These are phyloP conservation scores for Spathaspora gorwiae DNA, from an alignment of 805 yeast genomes.

Conservation along the genomic window DNA sequence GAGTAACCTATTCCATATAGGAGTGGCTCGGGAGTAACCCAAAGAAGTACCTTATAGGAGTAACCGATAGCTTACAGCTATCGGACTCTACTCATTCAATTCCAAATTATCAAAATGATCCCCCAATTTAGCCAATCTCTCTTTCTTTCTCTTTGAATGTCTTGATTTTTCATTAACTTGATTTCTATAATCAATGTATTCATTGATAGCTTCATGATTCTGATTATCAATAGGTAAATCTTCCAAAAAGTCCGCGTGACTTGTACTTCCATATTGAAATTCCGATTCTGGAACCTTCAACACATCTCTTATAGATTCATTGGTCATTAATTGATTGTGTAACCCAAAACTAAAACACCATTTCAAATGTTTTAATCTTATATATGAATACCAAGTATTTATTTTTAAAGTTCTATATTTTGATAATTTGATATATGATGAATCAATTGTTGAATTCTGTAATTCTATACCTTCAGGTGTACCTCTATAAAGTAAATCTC, in stretches of 20 bases:
- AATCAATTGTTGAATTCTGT: slow-evolving; percentile 23
- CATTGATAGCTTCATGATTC: slow-evolving; percentile 5
- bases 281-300: slow-evolving; percentile 30
- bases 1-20: too few species aligned
- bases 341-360: slow-evolving; percentile 52
- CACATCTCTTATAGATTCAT: slow-evolving; percentile 29
- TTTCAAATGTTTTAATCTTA: slow-evolving; percentile 44
- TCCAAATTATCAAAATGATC: slow-evolving; percentile 27
- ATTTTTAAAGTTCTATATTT: slow-evolving; percentile 44
- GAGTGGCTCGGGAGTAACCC: too few species aligned
- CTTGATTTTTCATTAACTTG: slow-evolving; percentile 29
- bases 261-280: slow-evolving; percentile 15
- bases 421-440: slow-evolving; percentile 38
- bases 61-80: too few species aligned
- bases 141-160: slow-evolving; percentile 32
- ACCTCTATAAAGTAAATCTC: slow-evolving; percentile 32
- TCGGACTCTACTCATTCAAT: too few species aligned
- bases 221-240: slow-evolving; percentile 6
- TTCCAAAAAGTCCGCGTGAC: slow-evolving; percentile 11
- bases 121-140: slow-evolving; percentile 29
- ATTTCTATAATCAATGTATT: slow-evolving; percentile 13
- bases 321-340: slow-evolving; percentile 43
- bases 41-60: too few species aligned
- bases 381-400: slow-evolving; percentile 47
- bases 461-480: slow-evolving; percentile 34